Evolutionary conservation across 1,139 yeast species (phyloP), one percentile per base, ranked within the genome.

Genomic region (Debaryomyces subglobosus): DNA sequence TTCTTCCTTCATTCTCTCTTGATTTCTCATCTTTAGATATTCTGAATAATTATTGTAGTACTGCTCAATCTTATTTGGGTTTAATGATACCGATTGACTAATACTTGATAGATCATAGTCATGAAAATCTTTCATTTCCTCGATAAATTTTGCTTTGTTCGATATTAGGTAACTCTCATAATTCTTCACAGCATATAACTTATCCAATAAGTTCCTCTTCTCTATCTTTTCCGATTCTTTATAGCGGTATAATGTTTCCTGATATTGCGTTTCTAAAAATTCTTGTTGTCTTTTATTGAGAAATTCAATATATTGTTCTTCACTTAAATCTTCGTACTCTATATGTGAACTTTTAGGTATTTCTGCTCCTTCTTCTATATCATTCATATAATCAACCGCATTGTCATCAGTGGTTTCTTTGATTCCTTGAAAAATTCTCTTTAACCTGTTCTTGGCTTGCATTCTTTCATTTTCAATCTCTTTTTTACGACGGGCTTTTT

Each of bases 401-500:
- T 45, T 44, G 2, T 51, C 55, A 36, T 63, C 65, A 32, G 54
- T 49, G 10, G 61, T 60, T 50, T 67, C 71, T 45, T 71, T 69
- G 20, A 78, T 68, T 35, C 79, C 81, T 49, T 78, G 79, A 54
- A 80, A 79, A 34, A 84, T 62, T 48, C 72, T 67, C 56, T 79
- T 76, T 51, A 86, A 63, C 44, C 81, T 78, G 39, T 69, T 64
- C 55, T 79, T 79, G 1, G 86, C 77, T 47, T 79, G 76, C 41
- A 67, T 69, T 46, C 83, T 70, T 56, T 85, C 92, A 32, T 68
- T 71, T 38, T 77, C 69, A 10, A 74, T 63, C 55, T 83, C 85
- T 49, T 72, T 72, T 45, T 75, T 77, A 39, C 86, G 72, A 47
- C 81, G 81, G 43, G 77, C 78, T 52, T 77, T 75, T 54, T 86